These are phyloP conservation scores for Amanita jacksonii DNA, from an alignment of 768 basidiomycete species.

Conservation along the genomic window DNA sequence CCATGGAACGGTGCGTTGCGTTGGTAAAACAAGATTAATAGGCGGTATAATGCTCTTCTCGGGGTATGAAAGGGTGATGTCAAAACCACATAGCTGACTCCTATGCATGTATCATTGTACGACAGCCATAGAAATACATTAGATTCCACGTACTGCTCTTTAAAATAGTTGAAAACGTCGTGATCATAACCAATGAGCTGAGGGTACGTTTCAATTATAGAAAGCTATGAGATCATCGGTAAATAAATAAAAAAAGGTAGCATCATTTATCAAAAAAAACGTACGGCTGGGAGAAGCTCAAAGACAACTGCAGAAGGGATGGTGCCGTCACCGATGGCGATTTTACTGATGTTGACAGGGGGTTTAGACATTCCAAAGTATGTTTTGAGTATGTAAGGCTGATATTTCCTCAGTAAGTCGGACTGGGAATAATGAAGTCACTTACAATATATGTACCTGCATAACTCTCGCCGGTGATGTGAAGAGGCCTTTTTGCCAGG, in stretches of 20 bases:
- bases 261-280: constrained; percentile 14
- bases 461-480: constrained; percentile 68
- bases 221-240: constrained; percentile 27
- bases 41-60: constrained; percentile 43
- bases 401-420: not conserved
- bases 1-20: constrained; percentile 26
- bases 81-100: constrained; percentile 49
- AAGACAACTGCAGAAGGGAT: constrained; percentile 43
- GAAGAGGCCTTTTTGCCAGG: constrained; percentile 54
- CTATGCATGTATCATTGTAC: constrained; percentile 22
- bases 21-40: constrained; percentile 25
- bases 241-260: not conserved
- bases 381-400: constrained; percentile 72
- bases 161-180: constrained; percentile 58
- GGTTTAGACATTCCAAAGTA: constrained; percentile 55
- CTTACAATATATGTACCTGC: constrained; percentile 63
- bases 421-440: constrained; percentile 3
- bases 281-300: constrained; percentile 45
- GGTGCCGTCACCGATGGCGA: constrained; percentile 64
- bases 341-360: constrained; percentile 57
- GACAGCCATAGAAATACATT: not conserved
- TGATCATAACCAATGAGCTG: constrained; percentile 68
- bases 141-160: constrained; percentile 44
- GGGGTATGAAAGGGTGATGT: constrained; percentile 63
- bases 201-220: constrained; percentile 60